A percentile compares a stretch with the other conserved stretches of the same genome.
phyloP scores from a whole-genome alignment of 2,329 filamentous ascomycete genomes.

The Penicillium italicum region DNA sequence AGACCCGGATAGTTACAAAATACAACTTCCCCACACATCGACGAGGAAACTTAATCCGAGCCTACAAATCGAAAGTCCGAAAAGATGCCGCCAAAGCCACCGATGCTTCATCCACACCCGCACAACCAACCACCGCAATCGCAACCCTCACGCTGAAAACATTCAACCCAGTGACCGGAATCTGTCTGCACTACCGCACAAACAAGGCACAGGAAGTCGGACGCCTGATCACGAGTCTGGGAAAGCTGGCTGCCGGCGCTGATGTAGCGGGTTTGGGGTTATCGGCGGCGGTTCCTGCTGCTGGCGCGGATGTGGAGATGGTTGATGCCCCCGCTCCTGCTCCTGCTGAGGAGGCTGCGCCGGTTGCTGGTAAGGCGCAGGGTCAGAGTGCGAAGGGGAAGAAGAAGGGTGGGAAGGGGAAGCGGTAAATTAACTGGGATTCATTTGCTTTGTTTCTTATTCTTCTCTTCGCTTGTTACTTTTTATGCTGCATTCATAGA shows the following conservation, averaged over 20 bases:
- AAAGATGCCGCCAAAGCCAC: conserved; percentile 21
- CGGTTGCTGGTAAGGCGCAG: conserved; percentile 19
- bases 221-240: conserved; percentile 72
- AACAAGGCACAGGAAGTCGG: conserved; percentile 75
- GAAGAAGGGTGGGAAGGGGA: conserved; percentile 70
- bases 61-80: conserved; percentile 32
- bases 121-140: conserved; percentile 54
- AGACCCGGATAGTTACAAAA: conserved; percentile 90
- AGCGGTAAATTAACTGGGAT: conserved; percentile 51
- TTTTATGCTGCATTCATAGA: conserved; percentile 1
- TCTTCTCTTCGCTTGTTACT: background rate
- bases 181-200: conserved; percentile 85
- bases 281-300: conserved; percentile 35
- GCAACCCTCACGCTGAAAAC: conserved; percentile 82
- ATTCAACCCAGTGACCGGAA: conserved; percentile 77
- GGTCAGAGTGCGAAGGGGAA: conserved; percentile 30
- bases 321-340: conserved; percentile 25
- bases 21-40: conserved; percentile 63
- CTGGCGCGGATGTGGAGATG: conserved; percentile 34
- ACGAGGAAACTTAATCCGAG: conserved; percentile 24
- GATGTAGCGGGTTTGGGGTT: conserved; percentile 55
- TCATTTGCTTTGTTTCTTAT: background rate
- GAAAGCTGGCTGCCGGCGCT: conserved; percentile 66
- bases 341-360: conserved; percentile 39
- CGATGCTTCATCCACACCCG: conserved; percentile 37